These are phyloP conservation scores for Prunus armeniaca DNA, from an alignment of 306 rosid genomes.

Conservation along the genomic window DNA sequence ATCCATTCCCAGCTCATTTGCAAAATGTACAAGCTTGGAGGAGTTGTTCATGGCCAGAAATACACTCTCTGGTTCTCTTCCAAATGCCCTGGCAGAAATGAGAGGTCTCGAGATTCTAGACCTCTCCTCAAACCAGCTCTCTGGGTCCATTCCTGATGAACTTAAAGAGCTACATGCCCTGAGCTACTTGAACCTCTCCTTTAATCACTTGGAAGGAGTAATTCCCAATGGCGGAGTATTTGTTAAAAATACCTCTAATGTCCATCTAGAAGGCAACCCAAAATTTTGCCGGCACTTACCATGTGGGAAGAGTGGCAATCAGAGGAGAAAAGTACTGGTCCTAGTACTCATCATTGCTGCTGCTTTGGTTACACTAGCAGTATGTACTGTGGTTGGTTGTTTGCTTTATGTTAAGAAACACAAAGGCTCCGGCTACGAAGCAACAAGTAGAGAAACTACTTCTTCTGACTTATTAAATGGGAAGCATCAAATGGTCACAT, in stretches of 20 bases:
- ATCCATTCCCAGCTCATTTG: conserved; percentile 48
- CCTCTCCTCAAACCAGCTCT: conserved; percentile 68
- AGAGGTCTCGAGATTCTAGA: conserved; percentile 61
- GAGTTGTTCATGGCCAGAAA: conserved; percentile 44
- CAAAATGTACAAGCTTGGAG: conserved; percentile 58
- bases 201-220: conserved; percentile 57
- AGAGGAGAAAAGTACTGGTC: neutral
- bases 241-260: conserved; percentile 27
- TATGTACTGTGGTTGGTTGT: conserved; percentile 32
- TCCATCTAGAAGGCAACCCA: conserved; percentile 59
- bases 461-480: conserved; percentile 22
- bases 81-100: conserved; percentile 39
- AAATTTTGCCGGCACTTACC: conserved; percentile 41
- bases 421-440: neutral
- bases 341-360: conserved; percentile 21
- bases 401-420: conserved; percentile 30
- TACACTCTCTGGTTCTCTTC: conserved; percentile 60
- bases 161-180: conserved; percentile 44
- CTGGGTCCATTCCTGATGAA: conserved; percentile 57
- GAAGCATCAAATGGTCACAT: conserved; percentile 46
- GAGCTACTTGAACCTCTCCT: conserved; percentile 51
- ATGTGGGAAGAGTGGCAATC: conserved; percentile 22
- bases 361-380: conserved; percentile 17
- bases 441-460: neutral
- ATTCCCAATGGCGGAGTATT: conserved; percentile 59